Conservation (phyloP, 2,329 filamentous ascomycete genomes). For the Diaporthe destruens region DNA sequence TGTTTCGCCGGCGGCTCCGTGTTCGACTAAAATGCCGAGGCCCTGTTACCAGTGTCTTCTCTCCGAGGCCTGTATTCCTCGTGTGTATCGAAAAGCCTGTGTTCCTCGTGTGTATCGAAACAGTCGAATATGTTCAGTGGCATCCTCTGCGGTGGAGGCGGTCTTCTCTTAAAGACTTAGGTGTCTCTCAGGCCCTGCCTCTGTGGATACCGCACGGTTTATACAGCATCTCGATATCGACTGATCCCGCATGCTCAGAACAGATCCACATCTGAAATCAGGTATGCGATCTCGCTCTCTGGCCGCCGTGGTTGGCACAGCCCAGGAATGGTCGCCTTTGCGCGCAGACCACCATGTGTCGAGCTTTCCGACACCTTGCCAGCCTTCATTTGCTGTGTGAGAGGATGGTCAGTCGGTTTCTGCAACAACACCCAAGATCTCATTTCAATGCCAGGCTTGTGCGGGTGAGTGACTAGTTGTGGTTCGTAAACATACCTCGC, state of each 20-base stretch:
- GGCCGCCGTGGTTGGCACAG: conserved; percentile 1
- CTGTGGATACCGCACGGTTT: not conserved
- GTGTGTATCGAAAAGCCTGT: not conserved
- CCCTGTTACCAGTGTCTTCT: not conserved
- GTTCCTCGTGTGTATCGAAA: not conserved
- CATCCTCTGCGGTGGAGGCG: not conserved
- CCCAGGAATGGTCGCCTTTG: not conserved
- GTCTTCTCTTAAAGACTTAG: not conserved
- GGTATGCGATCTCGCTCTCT: conserved; percentile 9
- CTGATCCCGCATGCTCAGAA: not conserved
- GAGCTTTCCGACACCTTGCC: conserved; percentile 24
- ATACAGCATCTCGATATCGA: not conserved
- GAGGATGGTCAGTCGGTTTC: conserved; percentile 17
- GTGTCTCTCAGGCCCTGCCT: no score
- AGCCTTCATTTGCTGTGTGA: conserved; percentile 18
- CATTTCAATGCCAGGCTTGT: not conserved
- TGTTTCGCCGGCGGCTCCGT: conserved; percentile 3
- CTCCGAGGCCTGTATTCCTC: conserved; percentile 17
- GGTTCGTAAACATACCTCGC: conserved; percentile 5
- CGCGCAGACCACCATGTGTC: conserved; percentile 7
- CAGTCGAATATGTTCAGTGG: not conserved
- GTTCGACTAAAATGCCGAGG: not conserved
- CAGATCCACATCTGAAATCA: conserved; percentile 1
- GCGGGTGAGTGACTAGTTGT: not conserved
- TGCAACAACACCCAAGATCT: not conserved